Percentiles rank a stretch among this genome's conserved stretches.
phyloP scores from a whole-genome alignment of 495 filamentous ascomycete genomes.

The Xylaria grammica region DNA sequence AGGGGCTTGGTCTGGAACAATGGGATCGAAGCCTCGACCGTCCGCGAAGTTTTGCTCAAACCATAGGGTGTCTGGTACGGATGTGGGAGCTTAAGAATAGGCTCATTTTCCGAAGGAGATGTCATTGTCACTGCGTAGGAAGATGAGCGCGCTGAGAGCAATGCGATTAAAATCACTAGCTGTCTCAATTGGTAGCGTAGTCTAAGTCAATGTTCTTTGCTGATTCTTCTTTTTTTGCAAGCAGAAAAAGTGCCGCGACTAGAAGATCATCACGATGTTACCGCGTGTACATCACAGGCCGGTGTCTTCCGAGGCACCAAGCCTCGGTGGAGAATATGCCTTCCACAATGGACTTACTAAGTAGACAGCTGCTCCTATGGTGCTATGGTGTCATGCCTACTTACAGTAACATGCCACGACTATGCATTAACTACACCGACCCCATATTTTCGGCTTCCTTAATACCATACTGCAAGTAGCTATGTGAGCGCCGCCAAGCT shows the following conservation, averaged over 20 bases:
- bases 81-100: constrained; percentile 51
- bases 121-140: constrained; percentile 25
- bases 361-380: background rate
- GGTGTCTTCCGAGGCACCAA: constrained; percentile 6
- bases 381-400: background rate
- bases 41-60: constrained; percentile 39
- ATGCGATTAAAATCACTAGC: constrained; percentile 5
- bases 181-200: background rate
- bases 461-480: background rate
- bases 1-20: constrained; percentile 31
- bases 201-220: background rate
- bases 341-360: background rate
- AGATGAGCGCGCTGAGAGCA: background rate
- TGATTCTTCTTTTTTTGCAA: background rate
- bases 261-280: background rate
- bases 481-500: background rate
- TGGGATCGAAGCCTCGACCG: constrained; percentile 24
- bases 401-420: background rate
- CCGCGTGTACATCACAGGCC: background rate
- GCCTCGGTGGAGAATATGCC: constrained; percentile 12
- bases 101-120: constrained; percentile 40
- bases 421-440: no score
- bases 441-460: background rate
- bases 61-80: constrained; percentile 51
- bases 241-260: constrained; percentile 1